phyloP scores from a whole-genome alignment of 768 basidiomycete genomes.

The Psilocybe subaeruginosa region DNA sequence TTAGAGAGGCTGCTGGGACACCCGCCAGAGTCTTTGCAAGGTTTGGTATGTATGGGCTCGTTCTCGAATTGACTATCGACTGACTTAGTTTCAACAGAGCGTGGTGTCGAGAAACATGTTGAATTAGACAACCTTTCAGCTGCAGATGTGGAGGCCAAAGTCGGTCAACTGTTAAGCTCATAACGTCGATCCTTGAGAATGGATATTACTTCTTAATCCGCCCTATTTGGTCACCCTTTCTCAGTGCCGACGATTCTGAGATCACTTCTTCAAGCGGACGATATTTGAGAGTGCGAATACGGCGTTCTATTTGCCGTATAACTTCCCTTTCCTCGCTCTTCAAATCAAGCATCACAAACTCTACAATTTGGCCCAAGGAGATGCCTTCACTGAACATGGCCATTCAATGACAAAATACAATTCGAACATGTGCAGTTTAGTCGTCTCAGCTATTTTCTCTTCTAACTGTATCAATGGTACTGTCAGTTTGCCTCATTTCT shows the following conservation, averaged over 20 bases:
- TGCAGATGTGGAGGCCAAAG: slow-evolving; percentile 70
- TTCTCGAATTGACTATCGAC: slow-evolving; percentile 7
- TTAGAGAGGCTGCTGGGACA: slow-evolving; percentile 79
- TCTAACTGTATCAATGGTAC: neutral
- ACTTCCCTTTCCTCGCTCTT: neutral
- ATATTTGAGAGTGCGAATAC: no score
- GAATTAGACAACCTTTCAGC: slow-evolving; percentile 78
- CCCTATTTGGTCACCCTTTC: no score
- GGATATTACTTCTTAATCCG: neutral
- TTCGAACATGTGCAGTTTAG: neutral
- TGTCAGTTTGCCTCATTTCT: neutral
- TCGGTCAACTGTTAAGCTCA: slow-evolving; percentile 63
- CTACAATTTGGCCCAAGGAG: neutral
- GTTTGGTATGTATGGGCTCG: slow-evolving; percentile 65
- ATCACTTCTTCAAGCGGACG: no score
- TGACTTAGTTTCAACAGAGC: slow-evolving; percentile 48
- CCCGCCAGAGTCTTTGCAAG: slow-evolving; percentile 84
- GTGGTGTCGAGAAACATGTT: slow-evolving; percentile 79
- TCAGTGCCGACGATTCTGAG: no score
- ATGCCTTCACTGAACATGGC: no score
- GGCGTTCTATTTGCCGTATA: neutral
- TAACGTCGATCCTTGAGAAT: slow-evolving; percentile 23
- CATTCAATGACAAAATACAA: neutral
- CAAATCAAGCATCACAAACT: neutral
- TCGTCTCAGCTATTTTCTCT: neutral